phyloP scores from a whole-genome alignment of 192 early-diverging fungal species.

The Linnemannia schmuckeri region DNA sequence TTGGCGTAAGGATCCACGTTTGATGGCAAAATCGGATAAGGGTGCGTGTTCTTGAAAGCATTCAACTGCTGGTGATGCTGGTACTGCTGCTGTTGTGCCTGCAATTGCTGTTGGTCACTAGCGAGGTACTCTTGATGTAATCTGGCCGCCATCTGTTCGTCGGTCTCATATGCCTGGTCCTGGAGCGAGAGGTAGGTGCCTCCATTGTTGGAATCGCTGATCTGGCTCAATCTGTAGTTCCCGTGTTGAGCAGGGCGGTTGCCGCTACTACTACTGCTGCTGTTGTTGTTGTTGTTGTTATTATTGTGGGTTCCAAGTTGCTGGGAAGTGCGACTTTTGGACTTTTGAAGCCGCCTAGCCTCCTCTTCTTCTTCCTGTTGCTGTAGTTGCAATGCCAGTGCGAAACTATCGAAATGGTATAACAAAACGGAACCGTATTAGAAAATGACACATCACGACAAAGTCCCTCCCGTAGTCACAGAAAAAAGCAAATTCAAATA shows the following conservation, averaged over 20 bases:
- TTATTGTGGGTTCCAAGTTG: background rate
- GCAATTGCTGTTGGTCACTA: constrained; percentile 9
- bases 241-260: background rate
- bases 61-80: constrained; percentile 21
- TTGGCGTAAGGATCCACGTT: no score
- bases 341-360: constrained; percentile 27
- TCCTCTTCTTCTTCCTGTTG: constrained; percentile 60
- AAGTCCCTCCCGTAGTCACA: background rate
- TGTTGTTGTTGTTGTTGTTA: constrained; percentile 15
- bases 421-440: constrained; percentile 3
- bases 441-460: background rate
- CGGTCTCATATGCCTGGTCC: constrained; percentile 21
- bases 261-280: background rate
- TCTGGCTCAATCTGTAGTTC: background rate
- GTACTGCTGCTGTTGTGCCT: constrained; percentile 22
- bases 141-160: constrained; percentile 47
- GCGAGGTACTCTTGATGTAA: constrained; percentile 42
- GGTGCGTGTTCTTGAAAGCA: background rate
- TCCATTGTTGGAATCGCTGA: background rate
- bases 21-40: background rate
- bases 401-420: constrained; percentile 37
- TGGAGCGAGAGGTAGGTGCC: background rate
- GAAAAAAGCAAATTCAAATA: background rate
- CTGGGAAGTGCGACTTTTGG: constrained; percentile 23
- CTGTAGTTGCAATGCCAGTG: constrained; percentile 55